A percentile compares a stretch with the other conserved stretches of the same genome.
Conservation (phyloP, 192 early-diverging fungal genomes). For the Cetraspora pellucida region DNA sequence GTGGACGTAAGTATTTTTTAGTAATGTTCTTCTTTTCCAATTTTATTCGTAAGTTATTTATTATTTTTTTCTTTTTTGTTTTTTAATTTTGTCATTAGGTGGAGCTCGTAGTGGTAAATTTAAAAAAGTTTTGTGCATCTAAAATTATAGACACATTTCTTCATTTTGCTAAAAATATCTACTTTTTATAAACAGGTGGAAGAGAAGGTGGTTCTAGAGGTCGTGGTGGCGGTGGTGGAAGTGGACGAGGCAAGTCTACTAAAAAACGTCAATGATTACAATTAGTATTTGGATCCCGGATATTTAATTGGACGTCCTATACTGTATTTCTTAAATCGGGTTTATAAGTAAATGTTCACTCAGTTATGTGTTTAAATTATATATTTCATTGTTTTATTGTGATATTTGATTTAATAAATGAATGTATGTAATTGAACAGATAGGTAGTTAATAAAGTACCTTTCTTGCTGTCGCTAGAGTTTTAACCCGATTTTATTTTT, state of each 20-base stretch:
- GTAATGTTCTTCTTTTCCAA: not conserved
- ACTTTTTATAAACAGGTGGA: not conserved
- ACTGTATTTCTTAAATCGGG: no score
- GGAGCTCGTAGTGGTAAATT: not conserved
- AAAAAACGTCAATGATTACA: not conserved
- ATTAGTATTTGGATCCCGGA: no score
- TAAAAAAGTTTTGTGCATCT: no score
- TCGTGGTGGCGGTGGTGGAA: constrained; percentile 15
- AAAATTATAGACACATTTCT: not conserved
- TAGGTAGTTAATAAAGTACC: no score
- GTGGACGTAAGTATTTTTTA: constrained; percentile 36
- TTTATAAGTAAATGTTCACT: no score
- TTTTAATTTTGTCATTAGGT: not conserved
- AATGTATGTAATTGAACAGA: no score
- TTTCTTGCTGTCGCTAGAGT: no score
- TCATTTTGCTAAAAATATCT: not conserved
- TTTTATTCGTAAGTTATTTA: not conserved
- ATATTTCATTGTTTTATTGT: no score
- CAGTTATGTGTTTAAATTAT: no score
- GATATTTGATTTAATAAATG: no score
- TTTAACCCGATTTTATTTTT: no score
- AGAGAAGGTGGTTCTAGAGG: constrained; percentile 2
- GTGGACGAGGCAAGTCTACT: constrained; percentile 15
- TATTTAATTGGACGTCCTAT: no score
- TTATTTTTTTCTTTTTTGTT: not conserved